phyloP scores from a whole-genome alignment of 805 yeast genomes.

The Tetrapisispora taiwanensis region DNA sequence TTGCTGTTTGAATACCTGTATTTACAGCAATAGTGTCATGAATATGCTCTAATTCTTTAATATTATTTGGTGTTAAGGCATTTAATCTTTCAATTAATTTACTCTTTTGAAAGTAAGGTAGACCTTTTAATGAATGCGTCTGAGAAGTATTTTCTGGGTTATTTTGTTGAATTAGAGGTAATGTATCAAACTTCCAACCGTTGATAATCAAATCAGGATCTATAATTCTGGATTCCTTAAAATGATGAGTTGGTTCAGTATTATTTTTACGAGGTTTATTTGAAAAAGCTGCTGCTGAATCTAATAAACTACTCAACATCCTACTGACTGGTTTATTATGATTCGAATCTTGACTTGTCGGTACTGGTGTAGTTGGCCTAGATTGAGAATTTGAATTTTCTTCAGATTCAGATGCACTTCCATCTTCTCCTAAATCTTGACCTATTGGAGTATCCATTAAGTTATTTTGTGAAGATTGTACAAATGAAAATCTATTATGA shows the following conservation, averaged over 20 bases:
- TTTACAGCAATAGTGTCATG: slow-evolving; percentile 42
- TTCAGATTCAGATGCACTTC: neutral
- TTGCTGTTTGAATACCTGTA: slow-evolving; percentile 34
- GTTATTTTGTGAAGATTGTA: slow-evolving; percentile 21
- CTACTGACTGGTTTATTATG: slow-evolving; percentile 14
- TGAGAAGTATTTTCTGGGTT: slow-evolving; percentile 7
- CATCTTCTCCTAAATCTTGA: neutral
- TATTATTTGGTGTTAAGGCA: slow-evolving; percentile 28
- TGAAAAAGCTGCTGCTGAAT: slow-evolving; percentile 4
- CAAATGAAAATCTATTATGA: slow-evolving; percentile 25
- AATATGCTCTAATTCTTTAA: slow-evolving; percentile 39
- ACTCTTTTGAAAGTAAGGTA: slow-evolving; percentile 34
- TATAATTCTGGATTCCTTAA: neutral
- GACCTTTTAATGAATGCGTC: slow-evolving; percentile 30
- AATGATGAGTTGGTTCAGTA: neutral
- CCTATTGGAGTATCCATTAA: slow-evolving; percentile 24
- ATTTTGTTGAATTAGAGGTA: slow-evolving; percentile 19
- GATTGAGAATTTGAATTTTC: neutral
- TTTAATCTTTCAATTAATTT: slow-evolving; percentile 22
- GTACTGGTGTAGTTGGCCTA: slow-evolving; percentile 1
- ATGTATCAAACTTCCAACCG: slow-evolving; percentile 28
- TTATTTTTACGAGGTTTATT: slow-evolving; percentile 5
- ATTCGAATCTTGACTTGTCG: neutral
- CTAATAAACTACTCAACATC: slow-evolving; percentile 17
- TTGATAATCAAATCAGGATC: slow-evolving; percentile 16